These are phyloP conservation scores for Naegleria lovaniensis DNA, from an alignment of 208 protist genomes.

Conservation along the genomic window DNA sequence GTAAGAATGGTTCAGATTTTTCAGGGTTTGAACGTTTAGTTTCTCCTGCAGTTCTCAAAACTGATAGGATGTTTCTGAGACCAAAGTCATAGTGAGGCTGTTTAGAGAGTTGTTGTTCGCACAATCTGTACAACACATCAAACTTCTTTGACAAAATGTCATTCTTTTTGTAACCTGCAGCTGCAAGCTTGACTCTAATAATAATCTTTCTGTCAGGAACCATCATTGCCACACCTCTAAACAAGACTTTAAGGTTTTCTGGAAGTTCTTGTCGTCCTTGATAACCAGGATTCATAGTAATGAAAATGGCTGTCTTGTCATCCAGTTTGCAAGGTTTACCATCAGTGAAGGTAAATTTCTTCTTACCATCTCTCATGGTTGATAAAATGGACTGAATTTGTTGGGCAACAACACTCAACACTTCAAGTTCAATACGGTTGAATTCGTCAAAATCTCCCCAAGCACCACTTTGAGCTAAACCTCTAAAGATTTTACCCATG, in stretches of 20 bases:
- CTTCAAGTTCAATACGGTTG: constrained; percentile 84
- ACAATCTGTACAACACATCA: constrained; percentile 86
- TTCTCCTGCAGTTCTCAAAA: constrained; percentile 86
- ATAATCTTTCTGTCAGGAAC: constrained; percentile 94
- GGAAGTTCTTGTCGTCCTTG: constrained; percentile 94
- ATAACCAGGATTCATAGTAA: constrained; percentile 98
- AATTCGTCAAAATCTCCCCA: constrained; percentile 88
- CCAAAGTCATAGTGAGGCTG: constrained; percentile 97
- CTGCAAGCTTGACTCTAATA: constrained; percentile 88
- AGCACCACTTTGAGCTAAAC: constrained; percentile 81
- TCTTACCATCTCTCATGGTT: constrained; percentile 80
- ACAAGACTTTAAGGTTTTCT: constrained; percentile 96
- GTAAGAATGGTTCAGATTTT: constrained; percentile 83
- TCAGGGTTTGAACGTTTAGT: constrained; percentile 70
- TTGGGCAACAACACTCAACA: constrained; percentile 85
- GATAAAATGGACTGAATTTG: constrained; percentile 80
- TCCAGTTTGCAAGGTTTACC: constrained; percentile 70
- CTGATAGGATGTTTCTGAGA: constrained; percentile 94
- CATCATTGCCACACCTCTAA: constrained; percentile 97
- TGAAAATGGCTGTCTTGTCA: constrained; percentile 89
- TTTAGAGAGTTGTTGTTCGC: constrained; percentile 94
- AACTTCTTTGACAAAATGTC: constrained; percentile 86
- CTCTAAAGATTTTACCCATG: constrained; percentile 87
- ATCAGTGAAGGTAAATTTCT: constrained; percentile 83
- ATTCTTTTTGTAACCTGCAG: constrained; percentile 81